Conservation (phyloP, 768 basidiomycete genomes). For the Hydnomerulius pinastri region DNA sequence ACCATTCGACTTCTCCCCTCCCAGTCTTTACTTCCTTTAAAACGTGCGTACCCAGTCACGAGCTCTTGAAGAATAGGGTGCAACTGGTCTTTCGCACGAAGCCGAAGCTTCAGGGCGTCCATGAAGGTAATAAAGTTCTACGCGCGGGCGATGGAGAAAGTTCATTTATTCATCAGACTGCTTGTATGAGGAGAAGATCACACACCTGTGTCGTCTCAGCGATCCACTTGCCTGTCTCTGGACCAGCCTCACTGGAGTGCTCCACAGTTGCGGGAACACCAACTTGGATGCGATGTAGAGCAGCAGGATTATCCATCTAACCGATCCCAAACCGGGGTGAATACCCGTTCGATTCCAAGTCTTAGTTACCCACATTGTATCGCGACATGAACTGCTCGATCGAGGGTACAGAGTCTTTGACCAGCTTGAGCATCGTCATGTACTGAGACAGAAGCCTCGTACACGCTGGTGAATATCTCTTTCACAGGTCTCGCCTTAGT, state of each 20-base stretch:
- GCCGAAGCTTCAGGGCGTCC: constrained; percentile 80
- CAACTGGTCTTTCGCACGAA: too few species aligned
- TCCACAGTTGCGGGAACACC: constrained; percentile 97
- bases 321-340: background rate
- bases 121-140: too few species aligned
- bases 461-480: constrained; percentile 96
- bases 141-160: background rate
- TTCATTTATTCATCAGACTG: background rate
- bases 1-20: constrained; percentile 91
- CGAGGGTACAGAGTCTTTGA: constrained; percentile 81
- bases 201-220: constrained; percentile 94
- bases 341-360: background rate
- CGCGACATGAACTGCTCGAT: constrained; percentile 91
- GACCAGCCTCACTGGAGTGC: constrained; percentile 89
- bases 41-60: constrained; percentile 91
- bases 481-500: constrained; percentile 16
- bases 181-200: background rate
- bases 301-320: constrained; percentile 95
- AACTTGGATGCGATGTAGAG: constrained; percentile 84
- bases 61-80: constrained; percentile 94
- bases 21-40: constrained; percentile 95
- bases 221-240: constrained; percentile 95
- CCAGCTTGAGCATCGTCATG: constrained; percentile 96
- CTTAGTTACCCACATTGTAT: constrained; percentile 61
- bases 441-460: constrained; percentile 93